Base-by-base conservation (phyloP, 768 basidiomycete species). In the Lentinula raphanica region DNA sequence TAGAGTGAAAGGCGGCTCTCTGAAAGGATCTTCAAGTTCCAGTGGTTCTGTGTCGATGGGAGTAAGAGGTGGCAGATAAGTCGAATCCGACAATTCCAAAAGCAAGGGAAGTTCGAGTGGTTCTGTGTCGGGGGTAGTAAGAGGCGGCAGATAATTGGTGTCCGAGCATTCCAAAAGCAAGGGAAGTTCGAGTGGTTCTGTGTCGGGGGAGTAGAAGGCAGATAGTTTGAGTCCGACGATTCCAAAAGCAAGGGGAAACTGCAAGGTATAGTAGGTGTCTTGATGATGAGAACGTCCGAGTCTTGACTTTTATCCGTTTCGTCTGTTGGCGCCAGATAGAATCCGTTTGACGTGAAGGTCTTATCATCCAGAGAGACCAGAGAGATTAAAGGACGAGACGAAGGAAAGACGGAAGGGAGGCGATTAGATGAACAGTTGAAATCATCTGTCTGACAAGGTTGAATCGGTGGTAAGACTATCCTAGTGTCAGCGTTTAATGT, bases 61-160 rank as follows among this genome's bases (percentile, higher is more conserved):
- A 32, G 28, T 3, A 23, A 56, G 54, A 3, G 40, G 54, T 23
- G 54, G 54, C 8, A 56, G 54, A 27, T 56, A 56, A n/a, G 38
- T 7, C 25, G 53, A 39, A 12, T 32, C 39, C 6, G 42, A 31
- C n/a, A 31, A 40, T 45, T 56, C n/a, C 4, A 42, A 56, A 45
- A 32, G 49, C 1, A 25, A 29, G 8, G 49, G 27, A 28, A 23
- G n/a, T 23, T 46, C 23, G 44, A n/a, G n/a, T n/a, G n/a, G n/a
- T n/a, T n/a, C n/a, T n/a, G n/a, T n/a, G n/a, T n/a, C n/a, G n/a
- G n/a, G n/a, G n/a, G n/a, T n/a, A n/a, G n/a, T n/a, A n/a, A n/a
- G n/a, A n/a, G n/a, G n/a, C n/a, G n/a, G n/a, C n/a, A n/a, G n/a
- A n/a, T n/a, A n/a, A n/a, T n/a, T n/a, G n/a, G n/a, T n/a, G n/a